Percentiles rank a stretch among this genome's conserved stretches.
Conservation (phyloP, 1,139 yeast species). For the Candida sojae region DNA sequence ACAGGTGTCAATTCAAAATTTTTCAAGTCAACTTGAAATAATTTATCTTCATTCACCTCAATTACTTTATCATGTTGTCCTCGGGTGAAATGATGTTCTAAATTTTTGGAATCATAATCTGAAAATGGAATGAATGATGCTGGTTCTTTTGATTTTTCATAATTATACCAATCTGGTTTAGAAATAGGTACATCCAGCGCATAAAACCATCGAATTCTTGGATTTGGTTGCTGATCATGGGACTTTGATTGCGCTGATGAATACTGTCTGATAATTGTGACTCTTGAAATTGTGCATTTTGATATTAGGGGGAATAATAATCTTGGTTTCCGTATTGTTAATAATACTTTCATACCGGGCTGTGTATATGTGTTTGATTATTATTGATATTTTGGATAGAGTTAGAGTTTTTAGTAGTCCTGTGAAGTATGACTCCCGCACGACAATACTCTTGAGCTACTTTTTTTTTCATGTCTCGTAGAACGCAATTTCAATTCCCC, state of each 20-base stretch:
- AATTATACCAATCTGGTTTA: slow-evolving; percentile 63
- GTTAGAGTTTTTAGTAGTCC: no score
- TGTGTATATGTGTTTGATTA: no score
- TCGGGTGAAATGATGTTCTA: slow-evolving; percentile 42
- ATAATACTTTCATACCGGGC: not conserved
- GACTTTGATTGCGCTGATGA: not conserved
- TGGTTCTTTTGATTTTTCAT: slow-evolving; percentile 51
- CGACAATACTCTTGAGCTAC: no score
- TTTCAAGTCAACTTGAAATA: slow-evolving; percentile 69
- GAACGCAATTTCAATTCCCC: no score
- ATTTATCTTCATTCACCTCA: slow-evolving; percentile 78
- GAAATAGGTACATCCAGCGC: slow-evolving; percentile 76
- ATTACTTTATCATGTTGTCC: slow-evolving; percentile 25
- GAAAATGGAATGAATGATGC: slow-evolving; percentile 72
- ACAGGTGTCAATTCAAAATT: slow-evolving; percentile 62
- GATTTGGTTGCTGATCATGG: slow-evolving; percentile 5
- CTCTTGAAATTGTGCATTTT: not conserved
- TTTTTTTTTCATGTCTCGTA: no score
- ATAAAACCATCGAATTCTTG: slow-evolving; percentile 63
- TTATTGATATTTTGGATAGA: no score
- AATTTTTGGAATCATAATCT: slow-evolving; percentile 55
- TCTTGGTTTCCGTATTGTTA: not conserved
- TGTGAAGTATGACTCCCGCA: no score
- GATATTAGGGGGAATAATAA: no score
- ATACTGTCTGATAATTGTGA: not conserved